A percentile compares a stretch with the other conserved stretches of the same genome.
Conservation (phyloP, 192 early-diverging fungal species). For the Dimargaris xerosporica region DNA sequence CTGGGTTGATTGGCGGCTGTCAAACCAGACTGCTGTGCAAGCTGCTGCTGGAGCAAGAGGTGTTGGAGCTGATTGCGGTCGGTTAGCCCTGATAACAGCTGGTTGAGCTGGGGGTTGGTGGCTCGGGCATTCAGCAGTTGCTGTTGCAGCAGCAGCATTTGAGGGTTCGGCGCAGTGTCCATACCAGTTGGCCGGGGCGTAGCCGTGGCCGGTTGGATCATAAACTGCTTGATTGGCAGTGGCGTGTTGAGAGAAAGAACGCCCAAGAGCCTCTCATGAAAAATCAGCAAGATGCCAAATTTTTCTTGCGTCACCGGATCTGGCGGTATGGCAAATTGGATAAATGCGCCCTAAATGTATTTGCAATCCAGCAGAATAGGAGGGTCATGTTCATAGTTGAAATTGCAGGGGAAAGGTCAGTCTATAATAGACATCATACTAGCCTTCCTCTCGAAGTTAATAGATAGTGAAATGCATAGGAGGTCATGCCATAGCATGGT, state of each 20-base stretch:
- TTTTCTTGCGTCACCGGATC: background rate
- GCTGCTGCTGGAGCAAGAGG: no score
- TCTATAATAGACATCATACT: background rate
- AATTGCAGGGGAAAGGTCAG: background rate
- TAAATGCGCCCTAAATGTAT: background rate
- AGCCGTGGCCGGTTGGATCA: no score
- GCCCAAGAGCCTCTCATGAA: constrained; percentile 1
- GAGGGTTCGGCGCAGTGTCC: no score
- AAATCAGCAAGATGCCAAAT: constrained; percentile 10
- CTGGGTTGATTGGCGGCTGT: no score
- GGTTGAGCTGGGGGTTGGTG: no score
- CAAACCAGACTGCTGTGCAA: no score
- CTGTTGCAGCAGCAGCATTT: no score
- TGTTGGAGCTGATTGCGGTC: no score
- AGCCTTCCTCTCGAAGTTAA: background rate
- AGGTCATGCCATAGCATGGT: background rate
- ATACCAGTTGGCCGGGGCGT: no score
- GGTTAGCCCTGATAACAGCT: no score
- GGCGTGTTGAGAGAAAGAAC: background rate
- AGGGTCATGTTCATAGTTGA: background rate
- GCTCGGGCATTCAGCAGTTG: no score
- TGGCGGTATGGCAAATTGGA: background rate
- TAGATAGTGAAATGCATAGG: background rate
- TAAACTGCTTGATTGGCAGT: background rate
- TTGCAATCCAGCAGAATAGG: background rate